These are phyloP conservation scores for Phytophthora aleatoria DNA, from an alignment of 352 stramenopile genomes.

Conservation along the genomic window DNA sequence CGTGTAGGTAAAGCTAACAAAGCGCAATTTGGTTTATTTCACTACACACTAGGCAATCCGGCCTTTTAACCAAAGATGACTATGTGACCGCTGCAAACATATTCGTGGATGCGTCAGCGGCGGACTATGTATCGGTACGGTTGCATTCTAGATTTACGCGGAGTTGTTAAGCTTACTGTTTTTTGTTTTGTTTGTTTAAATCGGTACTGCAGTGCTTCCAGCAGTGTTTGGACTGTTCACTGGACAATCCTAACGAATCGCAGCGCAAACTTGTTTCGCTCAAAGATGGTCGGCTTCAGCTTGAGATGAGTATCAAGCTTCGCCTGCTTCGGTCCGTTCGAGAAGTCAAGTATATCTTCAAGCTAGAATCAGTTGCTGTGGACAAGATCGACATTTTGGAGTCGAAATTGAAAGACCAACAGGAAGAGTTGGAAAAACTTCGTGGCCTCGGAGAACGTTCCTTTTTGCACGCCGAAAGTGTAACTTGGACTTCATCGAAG, in stretches of 20 bases:
- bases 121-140: slow-evolving; percentile 28
- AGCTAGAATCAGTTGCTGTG: slow-evolving; percentile 17
- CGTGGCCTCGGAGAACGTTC: not conserved
- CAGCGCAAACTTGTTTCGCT: slow-evolving; percentile 8
- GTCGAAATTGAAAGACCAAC: slow-evolving; percentile 29
- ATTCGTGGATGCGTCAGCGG: slow-evolving; percentile 21
- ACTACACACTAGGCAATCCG: slow-evolving; percentile 15
- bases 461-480: slow-evolving; percentile 15
- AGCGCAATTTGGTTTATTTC: not conserved
- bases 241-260: slow-evolving; percentile 3
- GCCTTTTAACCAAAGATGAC: slow-evolving; percentile 19
- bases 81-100: slow-evolving; percentile 23
- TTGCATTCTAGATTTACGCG: not conserved
- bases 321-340: slow-evolving; percentile 14
- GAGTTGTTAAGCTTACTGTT: not conserved
- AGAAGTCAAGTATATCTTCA: slow-evolving; percentile 15
- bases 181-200: not conserved
- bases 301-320: slow-evolving; percentile 22
- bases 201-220: slow-evolving; percentile 12
- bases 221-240: slow-evolving; percentile 12
- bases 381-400: slow-evolving; percentile 23
- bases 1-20: not conserved
- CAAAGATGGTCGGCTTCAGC: not conserved
- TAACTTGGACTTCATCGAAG: slow-evolving; percentile 4
- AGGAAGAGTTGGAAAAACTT: slow-evolving; percentile 27